Evolutionary conservation across 2,329 filamentous ascomycete genomes (phyloP), one percentile per base, ranked within the genome.

Genomic region (Microsporum ferrugineum): DNA sequence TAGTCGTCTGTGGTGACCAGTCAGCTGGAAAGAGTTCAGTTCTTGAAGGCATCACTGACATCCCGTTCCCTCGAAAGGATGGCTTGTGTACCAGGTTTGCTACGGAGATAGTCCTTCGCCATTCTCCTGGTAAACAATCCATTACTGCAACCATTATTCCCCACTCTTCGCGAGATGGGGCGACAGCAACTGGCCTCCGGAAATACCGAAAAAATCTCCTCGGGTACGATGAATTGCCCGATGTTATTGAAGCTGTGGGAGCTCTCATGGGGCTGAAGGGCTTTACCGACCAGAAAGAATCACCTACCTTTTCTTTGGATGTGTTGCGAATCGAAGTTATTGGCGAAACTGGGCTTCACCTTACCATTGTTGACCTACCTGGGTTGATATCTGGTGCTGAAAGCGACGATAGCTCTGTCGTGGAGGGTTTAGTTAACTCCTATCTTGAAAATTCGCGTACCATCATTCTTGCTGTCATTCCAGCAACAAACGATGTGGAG

Each of bases 311-410:
- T 8, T 4, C 10, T 1, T 6, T 43, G 39, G 73, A 78, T 64
- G 68, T 80, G 0, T 66, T 80, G 1, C 69, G 70, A 3, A 65
- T 80, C 3, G 73, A 79, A 60, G 75, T 79, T 3, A 63, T 64
- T 33, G 77, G 78, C 0, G 77, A 76, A 0, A 57, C 70, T 1
- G 66, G 75, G 49, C 65, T 73, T 33, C 71, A 72, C 58, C 70
- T 78, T 2, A 78, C 72, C 10, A 68, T 80, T 1, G 74, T 79
- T 29, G 77, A 80, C 61, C 69, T 80, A 1, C 78, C 78, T 2
- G 77, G 78, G 0, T 31, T 64, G 8, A 71, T 79, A 1, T 78
- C 79, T 67, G 71, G 68, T 58, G 74, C 69, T 0, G 60, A 67
- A 3, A n/a, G n/a, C 23, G n/a, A 43, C 1, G 76, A 78, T 58